phyloP scores from a whole-genome alignment of 225 moss, liverwort and hornwort genomes.

The Sphagnum contortum region DNA sequence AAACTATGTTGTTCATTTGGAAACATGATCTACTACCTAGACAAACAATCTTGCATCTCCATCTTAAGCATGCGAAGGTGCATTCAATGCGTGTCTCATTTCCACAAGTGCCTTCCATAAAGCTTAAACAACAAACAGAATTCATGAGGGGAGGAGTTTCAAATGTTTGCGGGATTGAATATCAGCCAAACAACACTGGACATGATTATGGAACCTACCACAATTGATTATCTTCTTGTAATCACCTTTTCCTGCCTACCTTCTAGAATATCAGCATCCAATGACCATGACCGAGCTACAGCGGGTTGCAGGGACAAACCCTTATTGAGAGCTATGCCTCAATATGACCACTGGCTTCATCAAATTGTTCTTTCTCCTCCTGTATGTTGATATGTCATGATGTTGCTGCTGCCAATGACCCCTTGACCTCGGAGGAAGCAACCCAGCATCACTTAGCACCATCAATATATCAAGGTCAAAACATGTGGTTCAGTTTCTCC shows the following conservation, averaged over 20 bases:
- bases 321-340: slow-evolving; percentile 27
- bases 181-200: too few relatives aligned
- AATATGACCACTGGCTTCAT: slow-evolving; percentile 38
- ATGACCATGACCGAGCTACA: not conserved
- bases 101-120: slow-evolving; percentile 41
- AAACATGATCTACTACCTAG: too few relatives aligned
- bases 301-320: slow-evolving; percentile 5
- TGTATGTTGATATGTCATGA: slow-evolving; percentile 37
- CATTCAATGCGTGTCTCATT: too few relatives aligned
- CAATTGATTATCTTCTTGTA: too few relatives aligned
- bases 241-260: not conserved
- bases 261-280: slow-evolving; percentile 3
- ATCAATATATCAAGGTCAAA: too few relatives aligned
- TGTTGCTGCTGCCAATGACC: slow-evolving; percentile 39
- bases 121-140: slow-evolving; percentile 13
- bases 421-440: slow-evolving; percentile 20
- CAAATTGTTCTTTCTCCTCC: slow-evolving; percentile 50
- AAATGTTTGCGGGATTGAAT: too few relatives aligned
- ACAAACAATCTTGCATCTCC: too few relatives aligned
- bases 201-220: too few relatives aligned
- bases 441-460: not conserved
- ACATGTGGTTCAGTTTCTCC: too few relatives aligned
- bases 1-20: too few relatives aligned
- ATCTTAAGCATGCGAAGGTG: too few relatives aligned
- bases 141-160: too few relatives aligned